A percentile compares a stretch with the other conserved stretches of the same genome.
These are phyloP conservation scores for Prunella vulgaris DNA, from an alignment of 257 asterid species.

Conservation along the genomic window DNA sequence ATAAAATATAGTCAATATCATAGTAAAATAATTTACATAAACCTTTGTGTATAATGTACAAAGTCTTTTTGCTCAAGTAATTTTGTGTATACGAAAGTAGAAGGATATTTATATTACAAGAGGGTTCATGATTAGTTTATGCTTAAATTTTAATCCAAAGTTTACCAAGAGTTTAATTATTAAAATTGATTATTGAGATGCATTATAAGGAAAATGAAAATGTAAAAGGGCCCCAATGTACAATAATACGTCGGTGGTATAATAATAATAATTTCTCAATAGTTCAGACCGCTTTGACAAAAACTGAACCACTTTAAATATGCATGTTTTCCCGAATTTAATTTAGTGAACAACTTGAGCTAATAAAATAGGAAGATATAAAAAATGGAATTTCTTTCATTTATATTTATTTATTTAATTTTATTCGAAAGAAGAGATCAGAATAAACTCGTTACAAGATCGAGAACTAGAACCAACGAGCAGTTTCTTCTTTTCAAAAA, in stretches of 20 bases:
- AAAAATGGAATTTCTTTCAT: no score
- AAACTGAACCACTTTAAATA: not conserved
- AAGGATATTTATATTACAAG: not conserved
- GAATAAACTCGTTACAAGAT: no score
- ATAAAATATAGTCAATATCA: no score
- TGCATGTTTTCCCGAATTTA: not conserved
- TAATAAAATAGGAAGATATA: no score
- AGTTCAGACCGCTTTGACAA: not conserved
- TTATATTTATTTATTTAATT: no score
- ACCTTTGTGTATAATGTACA: not conserved
- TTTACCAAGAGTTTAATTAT: constrained; percentile 12
- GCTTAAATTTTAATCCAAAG: constrained; percentile 33
- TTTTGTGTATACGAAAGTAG: not conserved
- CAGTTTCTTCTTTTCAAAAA: no score
- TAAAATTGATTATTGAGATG: constrained; percentile 16
- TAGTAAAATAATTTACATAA: no score
- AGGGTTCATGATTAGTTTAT: constrained; percentile 18
- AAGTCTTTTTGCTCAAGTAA: not conserved
- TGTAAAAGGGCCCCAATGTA: constrained; percentile 18
- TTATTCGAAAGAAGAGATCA: no score
- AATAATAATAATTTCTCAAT: not conserved
- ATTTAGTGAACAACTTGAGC: no score
- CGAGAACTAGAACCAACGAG: no score
- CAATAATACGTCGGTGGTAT: constrained; percentile 8
- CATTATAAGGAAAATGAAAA: constrained; percentile 14